Evolutionary conservation across 805 yeast genomes (phyloP), one percentile per base, ranked within the genome.

Genomic region (Phaffomyces antillensis): DNA sequence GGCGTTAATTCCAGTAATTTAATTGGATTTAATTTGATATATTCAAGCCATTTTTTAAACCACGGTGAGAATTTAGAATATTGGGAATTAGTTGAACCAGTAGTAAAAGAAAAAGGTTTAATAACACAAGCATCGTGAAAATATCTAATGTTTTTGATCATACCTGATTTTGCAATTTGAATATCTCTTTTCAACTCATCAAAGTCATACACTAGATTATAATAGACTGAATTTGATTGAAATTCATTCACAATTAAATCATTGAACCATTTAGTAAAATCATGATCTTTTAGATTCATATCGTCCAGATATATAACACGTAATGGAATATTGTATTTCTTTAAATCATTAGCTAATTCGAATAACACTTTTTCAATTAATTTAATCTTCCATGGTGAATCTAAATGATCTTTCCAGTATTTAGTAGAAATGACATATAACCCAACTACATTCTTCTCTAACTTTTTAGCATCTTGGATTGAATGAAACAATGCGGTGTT

Each of bases 51-150:
- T 28, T 68, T 63, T 44, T 61, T 68, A 49, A 62, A 71, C 76
- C 76, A 73, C 0, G 77, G 77, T 5, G 75, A 63, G 48, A 73
- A 73, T 11, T 71, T 72, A 2, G 75, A 66, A 43, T 68, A 73
- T 40, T 65, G 72, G 1, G 71, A 64, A 1, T 73, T 75, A 49
- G 67, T 69, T 32, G 68, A 31, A 17, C 43, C 66, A 0, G 77
- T 66, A 7, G 55, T 59, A 32, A 73, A 52, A 15, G 49, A 53
- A 2, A 71, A 67, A 0, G 77, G 77, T 11, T 54, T 52, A 15
- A 73, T 70, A 11, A 71, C 63, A 45, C 77, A 72, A 16, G 64
- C 58, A 52, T 73, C 74, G 53, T 73, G 77, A 43, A 39, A 57
- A 5, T 49, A 43, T 7, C 52, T 41, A n/a, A 49, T 40, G 15